Percentiles rank a stretch among this genome's conserved stretches.
Conservation (phyloP, 2,329 filamentous ascomycete genomes). For the Teratosphaeria zuluensis region DNA sequence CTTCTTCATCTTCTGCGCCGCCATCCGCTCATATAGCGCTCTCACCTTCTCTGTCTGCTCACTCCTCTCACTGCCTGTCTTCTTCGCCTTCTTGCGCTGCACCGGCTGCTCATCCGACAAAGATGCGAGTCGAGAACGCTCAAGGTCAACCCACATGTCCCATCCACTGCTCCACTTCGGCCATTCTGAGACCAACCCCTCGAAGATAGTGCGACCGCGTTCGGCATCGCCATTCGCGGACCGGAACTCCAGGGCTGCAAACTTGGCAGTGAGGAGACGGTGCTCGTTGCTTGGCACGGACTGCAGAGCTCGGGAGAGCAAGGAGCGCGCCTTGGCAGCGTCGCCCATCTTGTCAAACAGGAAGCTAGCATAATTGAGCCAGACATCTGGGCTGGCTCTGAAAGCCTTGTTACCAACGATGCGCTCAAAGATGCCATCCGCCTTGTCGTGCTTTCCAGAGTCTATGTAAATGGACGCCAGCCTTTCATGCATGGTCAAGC, state of each 20-base stretch:
- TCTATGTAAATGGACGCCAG: conserved; percentile 93
- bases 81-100: conserved; percentile 30
- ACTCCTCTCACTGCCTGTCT: conserved; percentile 13
- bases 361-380: conserved; percentile 93
- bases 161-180: conserved; percentile 87
- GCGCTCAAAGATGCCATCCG: conserved; percentile 75
- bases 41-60: conserved; percentile 50
- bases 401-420: conserved; percentile 80
- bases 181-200: conserved; percentile 72
- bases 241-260: conserved; percentile 85
- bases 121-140: conserved; percentile 37
- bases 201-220: conserved; percentile 88
- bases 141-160: conserved; percentile 84
- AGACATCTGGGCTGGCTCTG: conserved; percentile 67
- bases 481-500: conserved; percentile 78
- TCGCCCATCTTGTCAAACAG: conserved; percentile 64
- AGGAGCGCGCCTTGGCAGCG: conserved; percentile 63
- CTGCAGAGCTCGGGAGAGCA: conserved; percentile 77
- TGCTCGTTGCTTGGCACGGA: conserved; percentile 63
- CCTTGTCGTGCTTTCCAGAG: conserved; percentile 75
- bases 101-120: conserved; percentile 2
- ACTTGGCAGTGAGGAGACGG: conserved; percentile 70
- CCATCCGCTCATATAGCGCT: conserved; percentile 67
- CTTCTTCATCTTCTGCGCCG: conserved; percentile 57
- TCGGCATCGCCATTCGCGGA: conserved; percentile 75